phyloP scores from a whole-genome alignment of 768 basidiomycete genomes.

The Boletus rubropictus region DNA sequence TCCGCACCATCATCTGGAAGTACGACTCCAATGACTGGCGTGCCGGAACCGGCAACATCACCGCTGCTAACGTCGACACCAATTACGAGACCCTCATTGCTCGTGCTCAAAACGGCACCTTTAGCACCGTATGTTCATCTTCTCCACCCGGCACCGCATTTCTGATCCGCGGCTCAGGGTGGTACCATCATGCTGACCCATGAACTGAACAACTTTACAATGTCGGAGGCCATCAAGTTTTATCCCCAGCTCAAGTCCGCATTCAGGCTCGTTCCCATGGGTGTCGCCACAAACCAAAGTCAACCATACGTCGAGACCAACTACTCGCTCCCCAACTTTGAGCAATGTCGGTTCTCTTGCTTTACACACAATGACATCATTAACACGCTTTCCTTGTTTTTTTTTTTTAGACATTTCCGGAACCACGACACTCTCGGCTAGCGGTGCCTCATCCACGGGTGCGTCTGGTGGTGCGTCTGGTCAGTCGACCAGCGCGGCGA shows the following conservation, averaged over 20 bases:
- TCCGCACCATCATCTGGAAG: constrained; percentile 70
- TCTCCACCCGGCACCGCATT: not conserved
- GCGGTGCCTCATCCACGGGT: not conserved
- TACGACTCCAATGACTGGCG: constrained; percentile 74
- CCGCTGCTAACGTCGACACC: constrained; percentile 40
- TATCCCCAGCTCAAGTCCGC: constrained; percentile 40
- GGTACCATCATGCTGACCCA: constrained; percentile 54
- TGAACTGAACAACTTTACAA: constrained; percentile 56
- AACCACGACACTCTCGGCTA: constrained; percentile 17
- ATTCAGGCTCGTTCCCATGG: constrained; percentile 50
- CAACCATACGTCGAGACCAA: constrained; percentile 49
- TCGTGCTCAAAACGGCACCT: constrained; percentile 40
- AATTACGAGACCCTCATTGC: constrained; percentile 53
- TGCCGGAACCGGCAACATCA: constrained; percentile 42
- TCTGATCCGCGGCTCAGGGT: constrained; percentile 22
- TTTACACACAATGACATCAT: not conserved
- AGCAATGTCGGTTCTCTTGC: constrained; percentile 35
- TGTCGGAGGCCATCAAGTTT: constrained; percentile 53
- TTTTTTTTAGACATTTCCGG: constrained; percentile 20
- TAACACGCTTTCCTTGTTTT: not conserved
- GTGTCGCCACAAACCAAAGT: constrained; percentile 45
- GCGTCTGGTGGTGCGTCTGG: not conserved
- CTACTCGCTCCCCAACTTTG: constrained; percentile 38
- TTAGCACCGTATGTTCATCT: constrained; percentile 28
- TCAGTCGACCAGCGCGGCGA: constrained; percentile 1